Evolutionary conservation across 192 early-diverging fungal genomes (phyloP), one percentile per base, ranked within the genome.

Genomic region (Pilaira anomala): DNA sequence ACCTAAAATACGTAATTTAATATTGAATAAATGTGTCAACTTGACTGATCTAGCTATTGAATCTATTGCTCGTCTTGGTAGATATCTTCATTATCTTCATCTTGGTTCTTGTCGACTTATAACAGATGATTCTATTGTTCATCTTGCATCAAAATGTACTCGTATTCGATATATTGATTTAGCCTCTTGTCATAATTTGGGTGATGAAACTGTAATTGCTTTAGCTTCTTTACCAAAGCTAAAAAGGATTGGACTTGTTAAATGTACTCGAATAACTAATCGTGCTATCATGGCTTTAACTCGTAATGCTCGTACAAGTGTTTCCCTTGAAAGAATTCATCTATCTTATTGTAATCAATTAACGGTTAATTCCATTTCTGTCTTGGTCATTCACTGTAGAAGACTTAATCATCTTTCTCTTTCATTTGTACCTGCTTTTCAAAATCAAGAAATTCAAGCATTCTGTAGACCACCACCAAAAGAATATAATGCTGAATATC

Each of bases 31-130:
- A 67, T 84, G 82, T 63, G 64, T 69, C 18, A 68, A 66, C 33
- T 71, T 84, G 16, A 79, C 82, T 11, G 82, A 84, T 39, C 60
- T 60, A 24, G 72, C 78, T 22, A 72, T 80, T 22, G 60, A 62
- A 36, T 42, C 66, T 21, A 76, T 84, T 30, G 75, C 73, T 33
- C 21, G 67, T 9, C 58, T 84, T 45, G 82, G 82, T n/a, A 75
- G 76, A 49, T 75, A 84, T 42, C 61, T 84, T 25, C 82, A 84
- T 46, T 84, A 84, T 28, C 66, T 84, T 29, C 82, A 84, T 57
- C 64, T 84, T 5, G 82, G 82, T 2, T 80, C 81, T 46, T 84
- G 82, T 45, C 70, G 68, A 13, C 69, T 67, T 16, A 53, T 84
- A 24, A 84, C 82, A 9, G 80, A 84, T 52, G 67, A 68, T 44